Percentiles rank a stretch among this genome's conserved stretches.
phyloP scores from a whole-genome alignment of 2,329 filamentous ascomycete species.

The Colletotrichum lindemuthianum region DNA sequence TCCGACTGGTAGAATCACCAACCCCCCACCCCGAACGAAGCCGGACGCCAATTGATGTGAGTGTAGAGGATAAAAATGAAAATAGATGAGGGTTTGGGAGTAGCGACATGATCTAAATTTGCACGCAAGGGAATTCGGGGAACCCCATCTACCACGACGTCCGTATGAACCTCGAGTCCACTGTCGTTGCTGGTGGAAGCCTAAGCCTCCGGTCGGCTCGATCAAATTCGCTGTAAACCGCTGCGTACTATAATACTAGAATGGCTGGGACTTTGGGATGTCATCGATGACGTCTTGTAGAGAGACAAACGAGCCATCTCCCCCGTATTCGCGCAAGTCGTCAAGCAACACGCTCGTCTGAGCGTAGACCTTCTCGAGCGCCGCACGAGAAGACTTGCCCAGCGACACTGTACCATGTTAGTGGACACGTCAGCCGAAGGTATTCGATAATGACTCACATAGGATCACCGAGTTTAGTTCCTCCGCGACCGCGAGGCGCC shows the following conservation, averaged over 20 bases:
- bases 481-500: conserved; percentile 84
- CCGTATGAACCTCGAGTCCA: background rate
- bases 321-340: conserved; percentile 81
- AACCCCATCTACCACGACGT: conserved; percentile 21
- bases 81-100: background rate
- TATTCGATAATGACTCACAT: conserved; percentile 63
- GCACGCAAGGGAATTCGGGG: conserved; percentile 14
- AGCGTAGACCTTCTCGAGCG: conserved; percentile 84
- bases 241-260: background rate
- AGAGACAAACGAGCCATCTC: conserved; percentile 83
- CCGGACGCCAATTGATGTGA: conserved; percentile 33
- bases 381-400: conserved; percentile 87
- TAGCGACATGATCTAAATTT: conserved; percentile 21
- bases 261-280: conserved; percentile 51
- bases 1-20: conserved; percentile 21
- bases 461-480: conserved; percentile 94
- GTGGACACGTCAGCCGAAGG: background rate
- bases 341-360: conserved; percentile 90
- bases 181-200: background rate
- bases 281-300: conserved; percentile 60
- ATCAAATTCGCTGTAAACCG: background rate
- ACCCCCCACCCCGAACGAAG: conserved; percentile 24
- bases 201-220: background rate
- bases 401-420: conserved; percentile 72
- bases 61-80: conserved; percentile 1